phyloP scores from a whole-genome alignment of 2,329 filamentous ascomycete genomes.

The Epichloe scottii region DNA sequence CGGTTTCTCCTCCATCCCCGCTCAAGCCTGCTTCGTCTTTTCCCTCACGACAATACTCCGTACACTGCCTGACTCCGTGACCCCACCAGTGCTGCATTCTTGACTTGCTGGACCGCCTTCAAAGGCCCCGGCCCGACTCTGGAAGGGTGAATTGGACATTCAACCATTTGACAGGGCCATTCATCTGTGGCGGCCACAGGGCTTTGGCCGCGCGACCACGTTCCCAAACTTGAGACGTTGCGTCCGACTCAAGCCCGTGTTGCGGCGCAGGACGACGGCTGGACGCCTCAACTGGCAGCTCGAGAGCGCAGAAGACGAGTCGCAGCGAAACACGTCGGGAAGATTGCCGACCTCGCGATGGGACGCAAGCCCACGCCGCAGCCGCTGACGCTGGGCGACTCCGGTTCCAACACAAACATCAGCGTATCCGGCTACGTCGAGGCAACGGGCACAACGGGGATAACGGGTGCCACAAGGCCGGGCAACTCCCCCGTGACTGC shows the following conservation, averaged over 20 bases:
- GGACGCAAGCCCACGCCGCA: conserved; percentile 46
- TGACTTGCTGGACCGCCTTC: no score
- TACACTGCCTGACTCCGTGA: not conserved
- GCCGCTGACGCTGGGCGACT: conserved; percentile 40
- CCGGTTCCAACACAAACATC: conserved; percentile 20
- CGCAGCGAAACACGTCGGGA: not conserved
- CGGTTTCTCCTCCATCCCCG: not conserved
- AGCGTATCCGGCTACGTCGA: conserved; percentile 8
- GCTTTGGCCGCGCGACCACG: not conserved
- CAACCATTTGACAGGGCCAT: not conserved
- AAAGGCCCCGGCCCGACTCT: no score
- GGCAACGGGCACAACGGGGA: not conserved
- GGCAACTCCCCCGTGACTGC: conserved; percentile 1
- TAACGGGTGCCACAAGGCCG: not conserved
- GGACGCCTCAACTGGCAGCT: not conserved
- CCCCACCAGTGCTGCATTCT: not conserved
- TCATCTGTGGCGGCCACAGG: not conserved
- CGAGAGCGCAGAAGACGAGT: not conserved
- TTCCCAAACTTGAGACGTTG: not conserved
- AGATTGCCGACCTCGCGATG: conserved; percentile 23
- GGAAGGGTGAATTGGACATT: not conserved
- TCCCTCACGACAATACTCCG: not conserved
- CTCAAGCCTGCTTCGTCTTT: not conserved
- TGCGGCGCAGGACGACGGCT: not conserved
- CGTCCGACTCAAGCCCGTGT: not conserved